Evolutionary conservation across 306 rosid species (phyloP).

Genomic region (Gastrolobium bilobum): DNA sequence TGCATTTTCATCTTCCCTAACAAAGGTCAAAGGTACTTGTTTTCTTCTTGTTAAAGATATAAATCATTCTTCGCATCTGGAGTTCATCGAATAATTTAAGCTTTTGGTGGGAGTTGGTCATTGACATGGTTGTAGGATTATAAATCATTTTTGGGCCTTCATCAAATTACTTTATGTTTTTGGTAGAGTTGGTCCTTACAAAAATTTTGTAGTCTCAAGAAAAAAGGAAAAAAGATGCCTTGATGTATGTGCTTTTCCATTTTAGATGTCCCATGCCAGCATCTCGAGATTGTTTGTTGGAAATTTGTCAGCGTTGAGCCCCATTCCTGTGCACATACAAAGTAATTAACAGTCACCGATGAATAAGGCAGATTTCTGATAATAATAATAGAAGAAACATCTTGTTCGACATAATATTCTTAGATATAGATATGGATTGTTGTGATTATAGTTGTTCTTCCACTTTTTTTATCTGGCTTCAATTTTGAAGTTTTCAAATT

Average conservation of each 20-base stretch:
- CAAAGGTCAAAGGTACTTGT: background rate
- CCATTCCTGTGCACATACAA: background rate
- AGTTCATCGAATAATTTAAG: background rate
- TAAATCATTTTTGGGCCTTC: background rate
- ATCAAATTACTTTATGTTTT: background rate
- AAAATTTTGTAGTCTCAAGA: background rate
- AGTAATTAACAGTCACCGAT: background rate
- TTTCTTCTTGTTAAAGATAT: background rate
- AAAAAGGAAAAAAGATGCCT: background rate
- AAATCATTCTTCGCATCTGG: background rate
- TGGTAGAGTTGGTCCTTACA: slow-evolving; percentile 11
- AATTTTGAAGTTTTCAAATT: background rate
- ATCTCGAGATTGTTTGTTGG: background rate
- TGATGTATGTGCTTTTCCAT: background rate
- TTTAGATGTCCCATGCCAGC: background rate
- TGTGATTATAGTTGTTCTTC: slow-evolving; percentile 5
- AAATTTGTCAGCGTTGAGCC: background rate
- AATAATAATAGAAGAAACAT: background rate
- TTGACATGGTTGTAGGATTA: background rate
- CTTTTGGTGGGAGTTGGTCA: background rate
- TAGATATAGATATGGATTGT: slow-evolving; percentile 29
- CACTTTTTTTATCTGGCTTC: background rate
- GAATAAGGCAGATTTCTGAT: slow-evolving; percentile 8
- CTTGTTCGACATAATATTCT: background rate
- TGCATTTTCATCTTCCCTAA: slow-evolving; percentile 15